phyloP scores from a whole-genome alignment of 331 rosid genomes.

The Quercus phellos region DNA sequence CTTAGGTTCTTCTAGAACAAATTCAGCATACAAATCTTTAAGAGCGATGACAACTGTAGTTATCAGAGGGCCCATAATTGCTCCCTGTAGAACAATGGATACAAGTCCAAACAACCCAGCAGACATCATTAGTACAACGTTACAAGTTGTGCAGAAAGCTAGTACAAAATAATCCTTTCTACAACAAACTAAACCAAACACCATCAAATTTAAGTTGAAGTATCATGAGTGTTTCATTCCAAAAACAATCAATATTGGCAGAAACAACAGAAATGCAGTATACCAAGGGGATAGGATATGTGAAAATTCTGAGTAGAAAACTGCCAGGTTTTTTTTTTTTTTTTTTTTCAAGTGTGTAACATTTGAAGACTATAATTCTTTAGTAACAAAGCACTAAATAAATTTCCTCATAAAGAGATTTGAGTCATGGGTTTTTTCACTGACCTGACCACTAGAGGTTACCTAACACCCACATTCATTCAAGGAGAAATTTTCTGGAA shows the following conservation, averaged over 20 bases:
- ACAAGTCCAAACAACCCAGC: not conserved
- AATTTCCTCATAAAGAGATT: not conserved
- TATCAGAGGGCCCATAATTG: conserved; percentile 91
- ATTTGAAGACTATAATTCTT: not conserved
- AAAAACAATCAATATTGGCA: not conserved
- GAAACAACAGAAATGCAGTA: not conserved
- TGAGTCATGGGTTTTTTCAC: not conserved
- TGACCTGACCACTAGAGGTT: not conserved
- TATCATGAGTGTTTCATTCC: not conserved
- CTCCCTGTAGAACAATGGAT: conserved; percentile 53
- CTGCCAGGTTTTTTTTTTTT: too few relatives aligned
- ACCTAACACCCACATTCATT: not conserved
- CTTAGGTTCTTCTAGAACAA: conserved; percentile 60
- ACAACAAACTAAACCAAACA: not conserved
- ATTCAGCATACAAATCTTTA: conserved; percentile 79
- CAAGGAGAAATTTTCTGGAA: not conserved
- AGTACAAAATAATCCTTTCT: not conserved
- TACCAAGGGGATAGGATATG: too few relatives aligned
- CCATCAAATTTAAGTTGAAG: not conserved
- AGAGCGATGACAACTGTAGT: conserved; percentile 87
- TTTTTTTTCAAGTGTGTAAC: too few relatives aligned
- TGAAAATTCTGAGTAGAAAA: too few relatives aligned
- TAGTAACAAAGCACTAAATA: not conserved
- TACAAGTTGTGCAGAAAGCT: not conserved
- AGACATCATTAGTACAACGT: not conserved